These are phyloP conservation scores for Candida albicans DNA, from an alignment of 1,139 yeast species.

Conservation along the genomic window DNA sequence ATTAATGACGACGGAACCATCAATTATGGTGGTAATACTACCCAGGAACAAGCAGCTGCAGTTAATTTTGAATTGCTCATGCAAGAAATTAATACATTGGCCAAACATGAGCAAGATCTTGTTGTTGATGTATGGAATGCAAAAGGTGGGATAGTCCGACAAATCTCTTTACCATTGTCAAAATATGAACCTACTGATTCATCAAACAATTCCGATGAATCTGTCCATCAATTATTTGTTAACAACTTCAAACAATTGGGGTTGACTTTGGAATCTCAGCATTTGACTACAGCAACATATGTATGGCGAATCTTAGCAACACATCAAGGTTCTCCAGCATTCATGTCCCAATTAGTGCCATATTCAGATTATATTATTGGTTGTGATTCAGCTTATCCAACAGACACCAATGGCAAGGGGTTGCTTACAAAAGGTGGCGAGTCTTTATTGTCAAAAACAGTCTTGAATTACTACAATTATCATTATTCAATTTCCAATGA, in stretches of 20 bases:
- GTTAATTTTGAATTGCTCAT: constrained; percentile 34
- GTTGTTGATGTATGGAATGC: constrained; percentile 80
- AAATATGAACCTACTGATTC: constrained; percentile 16
- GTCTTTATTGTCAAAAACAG: constrained; percentile 67
- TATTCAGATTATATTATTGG: constrained; percentile 89
- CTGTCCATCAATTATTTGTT: constrained; percentile 18
- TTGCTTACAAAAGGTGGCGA: constrained; percentile 85
- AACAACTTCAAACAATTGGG: constrained; percentile 50
- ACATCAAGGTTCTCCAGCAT: constrained; percentile 81
- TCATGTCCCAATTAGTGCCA: constrained; percentile 77
- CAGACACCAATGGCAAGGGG: constrained; percentile 55
- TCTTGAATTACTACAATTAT: constrained; percentile 55
- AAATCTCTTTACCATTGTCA: constrained; percentile 46
- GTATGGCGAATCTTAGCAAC: constrained; percentile 87
- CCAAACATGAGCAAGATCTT: constrained; percentile 40
- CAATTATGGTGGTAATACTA: constrained; percentile 37
- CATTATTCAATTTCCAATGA: constrained; percentile 38
- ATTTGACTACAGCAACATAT: constrained; percentile 71
- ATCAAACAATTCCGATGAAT: constrained; percentile 11
- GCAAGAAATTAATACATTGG: constrained; percentile 36
- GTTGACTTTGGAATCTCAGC: constrained; percentile 71
- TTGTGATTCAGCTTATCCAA: constrained; percentile 58
- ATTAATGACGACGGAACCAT: constrained; percentile 47
- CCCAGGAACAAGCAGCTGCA: constrained; percentile 39
- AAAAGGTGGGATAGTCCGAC: constrained; percentile 74